Conservation (phyloP, 148 eudicot genomes). For the Rhododendron ferrugineum region DNA sequence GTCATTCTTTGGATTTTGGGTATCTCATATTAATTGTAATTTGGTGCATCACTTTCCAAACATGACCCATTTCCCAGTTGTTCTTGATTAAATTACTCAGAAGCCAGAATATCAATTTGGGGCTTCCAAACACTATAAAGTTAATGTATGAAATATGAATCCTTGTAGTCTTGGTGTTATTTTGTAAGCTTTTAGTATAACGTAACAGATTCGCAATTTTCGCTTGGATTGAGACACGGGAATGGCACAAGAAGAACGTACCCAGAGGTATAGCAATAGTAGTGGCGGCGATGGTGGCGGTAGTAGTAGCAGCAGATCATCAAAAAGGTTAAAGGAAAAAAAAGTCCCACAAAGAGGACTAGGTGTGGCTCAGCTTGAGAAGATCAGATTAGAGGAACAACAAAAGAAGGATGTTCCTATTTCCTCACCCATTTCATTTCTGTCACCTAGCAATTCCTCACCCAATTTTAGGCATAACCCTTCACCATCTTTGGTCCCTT, state of each 20-base stretch:
- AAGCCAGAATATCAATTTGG: not conserved
- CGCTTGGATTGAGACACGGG: not conserved
- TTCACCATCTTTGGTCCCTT: constrained; percentile 18
- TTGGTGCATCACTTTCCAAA: constrained; percentile 5
- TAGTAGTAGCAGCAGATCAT: constrained; percentile 32
- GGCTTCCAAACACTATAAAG: not conserved
- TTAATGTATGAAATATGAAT: not conserved
- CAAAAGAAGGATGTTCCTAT: constrained; percentile 36
- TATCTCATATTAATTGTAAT: constrained; percentile 1
- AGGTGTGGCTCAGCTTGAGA: constrained; percentile 94
- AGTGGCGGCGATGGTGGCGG: constrained; percentile 10
- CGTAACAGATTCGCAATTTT: not conserved
- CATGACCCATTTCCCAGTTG: constrained; percentile 1
- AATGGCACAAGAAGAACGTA: constrained; percentile 55
- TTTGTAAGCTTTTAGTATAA: not conserved
- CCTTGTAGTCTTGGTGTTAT: not conserved
- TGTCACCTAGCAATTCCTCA: constrained; percentile 5
- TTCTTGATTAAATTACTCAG: constrained; percentile 21
- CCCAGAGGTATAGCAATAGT: constrained; percentile 27
- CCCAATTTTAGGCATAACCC: constrained; percentile 30
- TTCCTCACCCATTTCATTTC: constrained; percentile 19
- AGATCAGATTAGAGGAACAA: constrained; percentile 66
- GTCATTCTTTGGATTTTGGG: not conserved
- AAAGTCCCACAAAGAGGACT: constrained; percentile 87
- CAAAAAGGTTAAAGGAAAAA: constrained; percentile 55